Percentiles rank a stretch among this genome's conserved stretches.
Evolutionary conservation across 176 grass and related monocot genomes (phyloP).

Genomic region (Lolium rigidum): DNA sequence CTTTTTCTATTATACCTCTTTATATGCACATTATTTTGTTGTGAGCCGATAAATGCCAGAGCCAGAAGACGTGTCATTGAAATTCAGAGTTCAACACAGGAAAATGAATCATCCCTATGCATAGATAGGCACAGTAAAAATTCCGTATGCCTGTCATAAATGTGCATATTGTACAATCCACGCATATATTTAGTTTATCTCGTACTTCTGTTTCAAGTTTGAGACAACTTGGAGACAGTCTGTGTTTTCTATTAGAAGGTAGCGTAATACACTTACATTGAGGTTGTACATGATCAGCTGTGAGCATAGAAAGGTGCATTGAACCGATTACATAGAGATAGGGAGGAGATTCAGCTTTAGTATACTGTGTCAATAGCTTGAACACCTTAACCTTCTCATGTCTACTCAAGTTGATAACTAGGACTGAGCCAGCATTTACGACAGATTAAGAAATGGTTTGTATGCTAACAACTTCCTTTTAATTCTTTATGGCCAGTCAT

Average conservation of each 20-base stretch:
- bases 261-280: slow-evolving; percentile 3
- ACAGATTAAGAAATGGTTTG: not conserved
- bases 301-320: slow-evolving; percentile 1
- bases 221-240: slow-evolving; percentile 11
- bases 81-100: not conserved
- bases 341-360: not conserved
- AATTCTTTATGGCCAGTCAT: slow-evolving; percentile 43
- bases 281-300: not conserved
- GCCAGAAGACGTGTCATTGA: not conserved
- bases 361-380: not conserved
- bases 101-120: not conserved
- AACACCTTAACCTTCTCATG: not conserved
- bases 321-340: not conserved
- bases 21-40: slow-evolving; percentile 31
- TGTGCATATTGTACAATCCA: not conserved
- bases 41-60: not conserved
- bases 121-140: slow-evolving; percentile 3
- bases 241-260: slow-evolving; percentile 27
- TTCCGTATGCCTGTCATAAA: not conserved
- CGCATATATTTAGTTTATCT: slow-evolving; percentile 15
- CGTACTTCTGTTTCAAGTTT: slow-evolving; percentile 2
- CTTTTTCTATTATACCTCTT: slow-evolving; percentile 33
- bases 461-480: slow-evolving; percentile 5
- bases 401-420: not conserved
- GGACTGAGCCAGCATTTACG: not conserved